A percentile compares a stretch with the other conserved stretches of the same genome.
Conservation (phyloP, 2,329 filamentous ascomycete species). For the Plenodomus tracheiphilus region DNA sequence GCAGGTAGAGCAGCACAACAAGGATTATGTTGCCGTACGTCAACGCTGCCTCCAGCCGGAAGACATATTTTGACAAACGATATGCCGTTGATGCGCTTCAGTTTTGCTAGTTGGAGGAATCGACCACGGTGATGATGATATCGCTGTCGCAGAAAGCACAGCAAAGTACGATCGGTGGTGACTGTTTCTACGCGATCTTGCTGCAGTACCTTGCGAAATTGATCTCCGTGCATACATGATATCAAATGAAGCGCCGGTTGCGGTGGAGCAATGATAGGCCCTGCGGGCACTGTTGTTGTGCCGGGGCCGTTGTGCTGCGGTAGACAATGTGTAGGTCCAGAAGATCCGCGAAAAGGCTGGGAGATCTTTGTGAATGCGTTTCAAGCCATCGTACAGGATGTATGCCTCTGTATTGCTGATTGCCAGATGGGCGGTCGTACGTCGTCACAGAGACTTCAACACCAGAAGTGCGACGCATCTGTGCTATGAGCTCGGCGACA, state of each 20-base stretch:
- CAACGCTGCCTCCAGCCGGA: slow-evolving; percentile 21
- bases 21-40: slow-evolving; percentile 19
- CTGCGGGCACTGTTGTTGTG: not conserved
- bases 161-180: slow-evolving; percentile 19
- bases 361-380: slow-evolving; percentile 1
- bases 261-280: not conserved
- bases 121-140: slow-evolving; percentile 12
- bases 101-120: slow-evolving; percentile 8
- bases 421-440: not conserved
- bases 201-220: slow-evolving; percentile 11
- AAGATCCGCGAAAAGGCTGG: not conserved
- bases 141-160: slow-evolving; percentile 20
- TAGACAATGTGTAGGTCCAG: slow-evolving; percentile 1
- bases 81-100: slow-evolving; percentile 22
- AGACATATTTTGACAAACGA: slow-evolving; percentile 26
- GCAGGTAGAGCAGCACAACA: slow-evolving; percentile 11
- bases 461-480: slow-evolving; percentile 11
- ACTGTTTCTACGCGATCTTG: slow-evolving; percentile 23
- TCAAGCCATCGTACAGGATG: slow-evolving; percentile 7
- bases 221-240: slow-evolving; percentile 20
- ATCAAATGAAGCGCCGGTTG: slow-evolving; percentile 19
- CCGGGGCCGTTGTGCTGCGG: slow-evolving; percentile 11
- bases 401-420: slow-evolving; percentile 8
- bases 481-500: slow-evolving; percentile 6
- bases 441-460: slow-evolving; percentile 3